Conservation (phyloP, 2,329 filamentous ascomycete species). For the Ophiocordyceps camponoti-leonardi region DNA sequence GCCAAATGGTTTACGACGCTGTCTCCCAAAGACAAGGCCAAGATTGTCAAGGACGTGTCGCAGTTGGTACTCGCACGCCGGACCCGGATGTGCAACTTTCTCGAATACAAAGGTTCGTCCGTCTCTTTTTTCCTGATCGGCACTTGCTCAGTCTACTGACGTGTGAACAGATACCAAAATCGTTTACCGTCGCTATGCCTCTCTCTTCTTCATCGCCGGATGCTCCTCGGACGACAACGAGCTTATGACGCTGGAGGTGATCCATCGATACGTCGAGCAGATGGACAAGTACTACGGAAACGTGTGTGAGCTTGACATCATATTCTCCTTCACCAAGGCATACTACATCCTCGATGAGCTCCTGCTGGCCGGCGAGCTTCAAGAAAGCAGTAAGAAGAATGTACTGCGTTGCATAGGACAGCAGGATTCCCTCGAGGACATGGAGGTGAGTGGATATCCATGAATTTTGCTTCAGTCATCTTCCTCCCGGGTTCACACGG, state of each 20-base stretch:
- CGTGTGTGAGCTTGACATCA: constrained; percentile 97
- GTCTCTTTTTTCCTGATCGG: neutral
- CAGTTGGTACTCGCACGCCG: constrained; percentile 90
- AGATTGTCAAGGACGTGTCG: constrained; percentile 99
- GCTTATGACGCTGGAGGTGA: constrained; percentile 92
- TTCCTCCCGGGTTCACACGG: neutral
- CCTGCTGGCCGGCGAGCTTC: constrained; percentile 84
- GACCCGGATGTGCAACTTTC: constrained; percentile 99
- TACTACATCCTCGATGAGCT: constrained; percentile 98
- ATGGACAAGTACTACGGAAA: constrained; percentile 99
- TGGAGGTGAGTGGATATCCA: constrained; percentile 63
- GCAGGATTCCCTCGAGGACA: constrained; percentile 94
- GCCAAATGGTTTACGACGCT: constrained; percentile 99
- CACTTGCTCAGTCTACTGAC: neutral
- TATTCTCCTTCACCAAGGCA: constrained; percentile 99
- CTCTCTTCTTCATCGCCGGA: constrained; percentile 97
- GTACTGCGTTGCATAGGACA: constrained; percentile 90
- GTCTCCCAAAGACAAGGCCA: constrained; percentile 95
- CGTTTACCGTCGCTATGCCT: constrained; percentile 95
- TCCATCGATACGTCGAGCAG: constrained; percentile 98
- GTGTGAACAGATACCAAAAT: constrained; percentile 70
- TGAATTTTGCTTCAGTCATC: neutral
- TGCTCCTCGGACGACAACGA: constrained; percentile 97
- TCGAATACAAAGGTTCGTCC: constrained; percentile 84
- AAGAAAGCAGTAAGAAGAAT: constrained; percentile 99